These are phyloP conservation scores for Mycosphaerella sp. DNA, from an alignment of 2,329 filamentous ascomycete genomes.

Conservation along the genomic window DNA sequence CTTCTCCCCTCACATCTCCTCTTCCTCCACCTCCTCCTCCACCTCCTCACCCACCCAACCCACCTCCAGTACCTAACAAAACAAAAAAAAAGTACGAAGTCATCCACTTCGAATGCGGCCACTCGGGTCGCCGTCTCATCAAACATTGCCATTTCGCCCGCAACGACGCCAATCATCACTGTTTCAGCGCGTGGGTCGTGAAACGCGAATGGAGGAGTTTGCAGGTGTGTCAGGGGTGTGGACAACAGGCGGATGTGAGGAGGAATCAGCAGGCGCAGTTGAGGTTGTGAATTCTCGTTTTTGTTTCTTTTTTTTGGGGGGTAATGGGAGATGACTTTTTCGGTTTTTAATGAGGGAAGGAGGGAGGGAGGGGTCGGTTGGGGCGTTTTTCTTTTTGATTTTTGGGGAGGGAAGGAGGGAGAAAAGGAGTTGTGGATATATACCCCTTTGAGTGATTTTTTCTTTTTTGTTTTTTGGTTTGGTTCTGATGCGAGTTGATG, in stretches of 20 bases:
- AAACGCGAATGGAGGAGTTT: constrained; percentile 54
- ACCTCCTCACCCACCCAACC: too few relatives aligned
- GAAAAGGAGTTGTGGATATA: constrained; percentile 16
- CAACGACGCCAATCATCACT: constrained; percentile 64
- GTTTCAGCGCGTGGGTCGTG: constrained; percentile 60
- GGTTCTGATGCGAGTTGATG: not conserved
- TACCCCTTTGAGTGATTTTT: constrained; percentile 27
- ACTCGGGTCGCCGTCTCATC: constrained; percentile 54
- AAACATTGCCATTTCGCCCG: constrained; percentile 69
- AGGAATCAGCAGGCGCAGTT: constrained; percentile 26
- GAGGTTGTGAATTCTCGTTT: not conserved
- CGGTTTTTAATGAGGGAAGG: too few relatives aligned
- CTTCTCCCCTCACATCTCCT: too few relatives aligned
- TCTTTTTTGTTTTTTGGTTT: too few relatives aligned
- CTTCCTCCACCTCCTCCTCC: not conserved
- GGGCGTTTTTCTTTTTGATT: too few relatives aligned
- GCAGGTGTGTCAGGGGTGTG: constrained; percentile 45
- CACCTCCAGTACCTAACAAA: too few relatives aligned
- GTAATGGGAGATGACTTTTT: too few relatives aligned
- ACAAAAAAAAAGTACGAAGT: constrained; percentile 49
- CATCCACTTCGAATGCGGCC: constrained; percentile 59
- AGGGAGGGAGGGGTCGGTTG: too few relatives aligned
- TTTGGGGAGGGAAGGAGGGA: too few relatives aligned
- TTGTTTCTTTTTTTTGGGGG: too few relatives aligned
- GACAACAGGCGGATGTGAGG: constrained; percentile 23